These are phyloP conservation scores for Meyerozyma sp. DNA, from an alignment of 1,139 yeast species.

Conservation along the genomic window DNA sequence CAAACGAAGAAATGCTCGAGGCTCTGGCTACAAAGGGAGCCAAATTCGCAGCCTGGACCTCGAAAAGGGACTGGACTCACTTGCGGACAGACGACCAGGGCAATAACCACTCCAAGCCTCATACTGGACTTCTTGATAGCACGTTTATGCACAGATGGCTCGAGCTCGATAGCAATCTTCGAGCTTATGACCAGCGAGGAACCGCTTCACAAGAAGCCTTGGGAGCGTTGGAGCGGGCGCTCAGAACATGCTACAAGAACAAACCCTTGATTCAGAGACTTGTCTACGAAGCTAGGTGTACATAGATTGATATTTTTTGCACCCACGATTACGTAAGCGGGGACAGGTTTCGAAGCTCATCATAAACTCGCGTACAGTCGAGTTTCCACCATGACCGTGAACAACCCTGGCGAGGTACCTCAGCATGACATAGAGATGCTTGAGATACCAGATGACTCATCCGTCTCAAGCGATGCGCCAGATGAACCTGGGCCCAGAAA, in stretches of 20 bases:
- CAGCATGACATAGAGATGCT: conserved; percentile 39
- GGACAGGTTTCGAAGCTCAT: not conserved
- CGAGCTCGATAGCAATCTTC: not conserved
- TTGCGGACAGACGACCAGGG: not conserved
- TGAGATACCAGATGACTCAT: conserved; percentile 35
- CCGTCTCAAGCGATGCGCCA: conserved; percentile 28
- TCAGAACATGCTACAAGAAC: not conserved
- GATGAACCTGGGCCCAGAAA: not conserved
- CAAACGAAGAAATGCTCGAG: not conserved
- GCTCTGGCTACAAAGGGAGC: not conserved
- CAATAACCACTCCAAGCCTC: not conserved
- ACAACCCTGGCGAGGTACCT: not conserved
- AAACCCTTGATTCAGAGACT: not conserved
- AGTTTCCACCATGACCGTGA: not conserved
- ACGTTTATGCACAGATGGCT: not conserved
- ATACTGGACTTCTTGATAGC: not conserved
- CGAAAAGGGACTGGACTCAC: not conserved
- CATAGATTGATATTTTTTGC: not conserved
- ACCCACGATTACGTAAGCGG: not conserved
- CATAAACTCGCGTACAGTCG: not conserved
- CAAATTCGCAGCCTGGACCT: not conserved
- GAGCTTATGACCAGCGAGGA: not conserved
- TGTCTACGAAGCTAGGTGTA: not conserved
- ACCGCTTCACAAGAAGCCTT: not conserved
- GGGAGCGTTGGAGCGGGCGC: not conserved